A percentile compares a stretch with the other conserved stretches of the same genome.
Evolutionary conservation across 768 basidiomycete species (phyloP).

Genomic region (Kwoniella sp.): DNA sequence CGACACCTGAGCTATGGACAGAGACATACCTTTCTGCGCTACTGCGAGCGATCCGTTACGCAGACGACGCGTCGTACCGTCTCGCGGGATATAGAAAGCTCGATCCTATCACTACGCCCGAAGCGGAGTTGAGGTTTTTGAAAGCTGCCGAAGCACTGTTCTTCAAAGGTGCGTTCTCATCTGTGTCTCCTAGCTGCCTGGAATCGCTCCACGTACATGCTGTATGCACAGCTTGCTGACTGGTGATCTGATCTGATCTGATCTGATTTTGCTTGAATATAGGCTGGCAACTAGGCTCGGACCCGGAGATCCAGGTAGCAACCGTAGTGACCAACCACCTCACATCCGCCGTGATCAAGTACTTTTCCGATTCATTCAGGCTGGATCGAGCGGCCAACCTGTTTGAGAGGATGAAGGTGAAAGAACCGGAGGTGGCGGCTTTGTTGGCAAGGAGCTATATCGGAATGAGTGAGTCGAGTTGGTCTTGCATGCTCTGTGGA

Average conservation of each 20-base stretch:
- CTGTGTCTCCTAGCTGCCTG: not conserved
- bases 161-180: constrained; percentile 66
- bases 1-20: constrained; percentile 91
- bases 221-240: not conserved
- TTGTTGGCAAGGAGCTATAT: constrained; percentile 87
- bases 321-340: constrained; percentile 95
- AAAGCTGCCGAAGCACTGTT: constrained; percentile 88
- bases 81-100: constrained; percentile 93
- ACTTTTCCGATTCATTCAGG: constrained; percentile 89
- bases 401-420: constrained; percentile 84
- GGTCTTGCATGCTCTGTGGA: not conserved
- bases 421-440: constrained; percentile 85
- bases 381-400: constrained; percentile 86
- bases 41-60: constrained; percentile 87
- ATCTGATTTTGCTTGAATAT: not conserved
- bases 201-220: no score
- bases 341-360: constrained; percentile 91
- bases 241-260: not conserved
- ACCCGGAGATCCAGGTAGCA: constrained; percentile 98
- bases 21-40: constrained; percentile 95
- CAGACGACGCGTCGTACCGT: constrained; percentile 88
- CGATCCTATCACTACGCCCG: constrained; percentile 86
- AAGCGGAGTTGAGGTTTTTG: constrained; percentile 86
- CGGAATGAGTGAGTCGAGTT: constrained; percentile 81
- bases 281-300: constrained; percentile 99